Base-by-base conservation (phyloP, 2,329 filamentous ascomycete species). In the Cyclaneusma minus region DNA sequence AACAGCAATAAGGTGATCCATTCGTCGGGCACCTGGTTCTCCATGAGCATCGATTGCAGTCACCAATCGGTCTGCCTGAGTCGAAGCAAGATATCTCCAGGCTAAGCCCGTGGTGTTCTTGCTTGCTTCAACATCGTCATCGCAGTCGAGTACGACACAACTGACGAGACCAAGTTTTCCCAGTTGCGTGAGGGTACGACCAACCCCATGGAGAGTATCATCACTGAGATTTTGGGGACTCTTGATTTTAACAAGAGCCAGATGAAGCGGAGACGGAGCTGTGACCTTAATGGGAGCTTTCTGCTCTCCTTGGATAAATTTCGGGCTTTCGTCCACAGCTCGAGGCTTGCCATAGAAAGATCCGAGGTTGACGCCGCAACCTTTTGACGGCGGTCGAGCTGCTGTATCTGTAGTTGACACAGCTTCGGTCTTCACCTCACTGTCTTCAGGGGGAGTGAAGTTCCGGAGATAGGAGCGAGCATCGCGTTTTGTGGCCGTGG, bases 401-500 rank as follows among this genome's bases (percentile, higher is more conserved):
- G 24, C 6, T 29, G 20, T 28, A 11, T 28, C 21, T 8, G 22
- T 13, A 22, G 27, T 48, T 40, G 38, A 43, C 36, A 40, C 35
- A 40, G 12, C 42, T 51, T 31, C 40, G 41, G 25, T 36, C 35
- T 29, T 43, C 49, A 36, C 43, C 49, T 47, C 41, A n/a, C 38
- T 11, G 39, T 43, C 27, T 35, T 46, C 32, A 33, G 47, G 34
- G 6, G 55, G 53, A 25, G 70, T 74, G 48, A 94, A 92, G 34
- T 83, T 85, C 40, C 89, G 78, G 10, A 98, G 64, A 46, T 94
- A 98, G 19, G 81, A 74, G 51, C 80, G 85, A 24, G 85, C 84
- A 55, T 98, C 89, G 41, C 89, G 73, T 52, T 85, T 92, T 0
- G 87, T 94, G 5, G 85, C 80, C 7, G 84, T 83, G 11, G 85